A percentile compares a stretch with the other conserved stretches of the same genome.
These are phyloP conservation scores for Saturnispora diversa DNA, from an alignment of 805 yeast species.

Conservation along the genomic window DNA sequence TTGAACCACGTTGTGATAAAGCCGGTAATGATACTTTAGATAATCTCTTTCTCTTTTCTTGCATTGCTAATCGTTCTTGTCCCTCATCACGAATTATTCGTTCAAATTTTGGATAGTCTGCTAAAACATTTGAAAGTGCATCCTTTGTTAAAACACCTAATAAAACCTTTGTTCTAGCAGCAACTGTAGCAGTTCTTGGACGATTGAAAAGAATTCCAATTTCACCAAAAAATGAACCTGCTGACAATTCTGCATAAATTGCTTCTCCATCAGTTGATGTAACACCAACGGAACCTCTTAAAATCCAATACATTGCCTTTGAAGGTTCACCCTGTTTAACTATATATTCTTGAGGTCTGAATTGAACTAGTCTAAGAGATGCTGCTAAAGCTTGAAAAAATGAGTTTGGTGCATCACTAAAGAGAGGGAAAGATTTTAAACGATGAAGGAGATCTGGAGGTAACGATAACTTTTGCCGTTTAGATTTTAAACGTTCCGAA, in stretches of 20 bases:
- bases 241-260: conserved; percentile 57
- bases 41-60: conserved; percentile 48
- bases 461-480: conserved; percentile 14
- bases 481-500: background rate
- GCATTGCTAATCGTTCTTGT: conserved; percentile 66
- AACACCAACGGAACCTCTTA: conserved; percentile 69
- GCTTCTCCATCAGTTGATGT: conserved; percentile 73
- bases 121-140: conserved; percentile 48
- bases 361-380: conserved; percentile 49
- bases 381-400: conserved; percentile 55
- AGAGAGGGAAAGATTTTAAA: conserved; percentile 53
- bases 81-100: conserved; percentile 69
- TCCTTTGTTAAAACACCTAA: conserved; percentile 63
- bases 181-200: conserved; percentile 73
- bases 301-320: conserved; percentile 71
- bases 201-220: conserved; percentile 69
- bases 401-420: conserved; percentile 56
- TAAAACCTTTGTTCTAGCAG: conserved; percentile 58
- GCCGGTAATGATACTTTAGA: conserved; percentile 26
- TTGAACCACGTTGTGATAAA: conserved; percentile 10
- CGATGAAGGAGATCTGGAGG: conserved; percentile 51
- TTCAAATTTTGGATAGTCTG: conserved; percentile 58
- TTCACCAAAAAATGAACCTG: conserved; percentile 73
- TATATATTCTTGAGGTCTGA: conserved; percentile 61
- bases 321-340: conserved; percentile 68